These are phyloP conservation scores for Hyaloscypha hepaticicola DNA, from an alignment of 495 filamentous ascomycete genomes.

Conservation along the genomic window DNA sequence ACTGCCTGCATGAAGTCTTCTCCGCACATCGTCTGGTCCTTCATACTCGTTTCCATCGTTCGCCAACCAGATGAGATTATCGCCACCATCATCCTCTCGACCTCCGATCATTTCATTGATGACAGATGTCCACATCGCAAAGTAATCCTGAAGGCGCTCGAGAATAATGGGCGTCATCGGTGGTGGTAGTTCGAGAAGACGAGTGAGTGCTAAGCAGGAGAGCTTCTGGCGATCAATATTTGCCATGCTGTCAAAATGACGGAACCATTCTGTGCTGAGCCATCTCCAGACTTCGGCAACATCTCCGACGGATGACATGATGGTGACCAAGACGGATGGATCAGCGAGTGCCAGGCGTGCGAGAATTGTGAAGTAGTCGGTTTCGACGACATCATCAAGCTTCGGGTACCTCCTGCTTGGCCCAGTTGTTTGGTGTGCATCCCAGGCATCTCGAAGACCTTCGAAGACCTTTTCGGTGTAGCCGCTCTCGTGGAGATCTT, in stretches of 20 bases:
- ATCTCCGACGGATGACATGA: slow-evolving; percentile 44
- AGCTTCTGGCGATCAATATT: slow-evolving; percentile 76
- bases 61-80: slow-evolving; percentile 62
- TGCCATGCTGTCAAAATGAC: slow-evolving; percentile 77
- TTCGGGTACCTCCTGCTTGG: slow-evolving; percentile 62
- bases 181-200: slow-evolving; percentile 63
- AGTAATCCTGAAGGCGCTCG: slow-evolving; percentile 48
- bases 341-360: slow-evolving; percentile 73
- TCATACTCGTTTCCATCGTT: slow-evolving; percentile 65
- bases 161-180: slow-evolving; percentile 50
- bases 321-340: slow-evolving; percentile 61
- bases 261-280: slow-evolving; percentile 87
- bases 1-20: slow-evolving; percentile 50
- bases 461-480: slow-evolving; percentile 66
- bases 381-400: slow-evolving; percentile 68
- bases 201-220: slow-evolving; percentile 76
- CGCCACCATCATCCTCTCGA: slow-evolving; percentile 28
- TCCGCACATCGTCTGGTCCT: slow-evolving; percentile 57
- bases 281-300: slow-evolving; percentile 59
- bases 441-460: slow-evolving; percentile 67
- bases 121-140: slow-evolving; percentile 53
- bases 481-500: slow-evolving; percentile 65
- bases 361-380: slow-evolving; percentile 81
- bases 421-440: slow-evolving; percentile 72
- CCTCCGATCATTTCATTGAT: slow-evolving; percentile 41